Conservation (phyloP, 2,329 filamentous ascomycete species). For the Alternaria consortialis region DNA sequence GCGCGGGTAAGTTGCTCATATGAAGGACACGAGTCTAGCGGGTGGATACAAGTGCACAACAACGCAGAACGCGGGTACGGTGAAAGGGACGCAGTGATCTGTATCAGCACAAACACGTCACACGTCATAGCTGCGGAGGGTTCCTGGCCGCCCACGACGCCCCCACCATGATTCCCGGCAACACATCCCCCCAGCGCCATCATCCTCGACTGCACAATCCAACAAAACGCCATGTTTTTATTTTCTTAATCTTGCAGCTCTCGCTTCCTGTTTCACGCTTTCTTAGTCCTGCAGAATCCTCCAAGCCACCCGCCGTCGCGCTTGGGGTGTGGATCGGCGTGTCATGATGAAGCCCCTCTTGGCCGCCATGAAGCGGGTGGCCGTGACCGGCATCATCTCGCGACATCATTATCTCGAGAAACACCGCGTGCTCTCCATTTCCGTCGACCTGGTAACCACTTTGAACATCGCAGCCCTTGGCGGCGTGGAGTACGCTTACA, state of each 20-base stretch:
- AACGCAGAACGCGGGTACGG: slow-evolving; percentile 9
- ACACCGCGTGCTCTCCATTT: slow-evolving; percentile 6
- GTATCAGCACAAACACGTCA: slow-evolving; percentile 6
- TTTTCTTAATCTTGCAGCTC: background rate
- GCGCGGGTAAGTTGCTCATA: slow-evolving; percentile 5
- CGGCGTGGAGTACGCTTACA: slow-evolving; percentile 4
- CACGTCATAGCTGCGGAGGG: slow-evolving; percentile 21
- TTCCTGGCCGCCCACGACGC: slow-evolving; percentile 9
- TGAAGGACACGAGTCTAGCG: slow-evolving; percentile 10
- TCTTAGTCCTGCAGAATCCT: slow-evolving; percentile 1
- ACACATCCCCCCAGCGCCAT: background rate
- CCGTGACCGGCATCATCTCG: slow-evolving; percentile 13
- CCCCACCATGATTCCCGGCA: background rate
- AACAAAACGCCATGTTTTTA: background rate
- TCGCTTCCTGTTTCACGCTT: slow-evolving; percentile 4
- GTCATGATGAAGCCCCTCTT: slow-evolving; percentile 12
- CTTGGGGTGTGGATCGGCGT: background rate
- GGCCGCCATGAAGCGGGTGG: slow-evolving; percentile 3
- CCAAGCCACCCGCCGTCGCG: slow-evolving; percentile 6
- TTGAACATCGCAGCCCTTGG: slow-evolving; percentile 10
- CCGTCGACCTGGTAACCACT: slow-evolving; percentile 6
- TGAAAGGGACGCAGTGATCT: slow-evolving; percentile 10
- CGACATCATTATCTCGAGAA: slow-evolving; percentile 3
- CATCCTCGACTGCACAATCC: background rate
- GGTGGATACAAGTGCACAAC: slow-evolving; percentile 10